These are phyloP conservation scores for Aspergillus pseudotamarii DNA, from an alignment of 2,329 filamentous ascomycete genomes.

Conservation along the genomic window DNA sequence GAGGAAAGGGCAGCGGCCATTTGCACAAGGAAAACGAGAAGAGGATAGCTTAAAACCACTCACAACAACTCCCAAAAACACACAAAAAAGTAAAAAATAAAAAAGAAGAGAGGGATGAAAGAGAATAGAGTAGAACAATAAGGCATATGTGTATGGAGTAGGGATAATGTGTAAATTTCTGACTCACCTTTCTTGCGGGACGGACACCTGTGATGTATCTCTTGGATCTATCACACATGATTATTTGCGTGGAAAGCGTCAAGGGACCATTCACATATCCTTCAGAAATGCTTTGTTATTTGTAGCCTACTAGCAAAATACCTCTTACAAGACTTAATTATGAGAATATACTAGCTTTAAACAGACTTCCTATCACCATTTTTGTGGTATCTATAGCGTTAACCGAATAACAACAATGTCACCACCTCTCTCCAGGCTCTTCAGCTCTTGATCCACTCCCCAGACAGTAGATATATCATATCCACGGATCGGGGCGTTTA, in stretches of 20 bases:
- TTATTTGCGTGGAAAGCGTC: background rate
- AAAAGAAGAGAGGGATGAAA: background rate
- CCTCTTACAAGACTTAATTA: background rate
- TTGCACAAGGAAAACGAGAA: background rate
- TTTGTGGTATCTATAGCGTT: background rate
- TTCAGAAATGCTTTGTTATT: background rate
- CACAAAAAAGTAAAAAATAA: background rate
- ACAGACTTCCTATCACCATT: background rate
- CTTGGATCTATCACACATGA: background rate
- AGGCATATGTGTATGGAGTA: background rate
- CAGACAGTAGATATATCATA: slow-evolving; percentile 22
- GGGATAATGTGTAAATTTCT: background rate
- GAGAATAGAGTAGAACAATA: background rate
- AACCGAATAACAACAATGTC: background rate
- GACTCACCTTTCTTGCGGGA: background rate
- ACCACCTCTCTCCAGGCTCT: background rate
- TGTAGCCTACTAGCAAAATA: background rate
- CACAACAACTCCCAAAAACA: background rate
- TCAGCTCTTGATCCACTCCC: background rate
- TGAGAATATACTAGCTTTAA: background rate
- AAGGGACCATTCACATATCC: background rate
- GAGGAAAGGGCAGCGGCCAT: no score
- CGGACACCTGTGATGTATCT: background rate
- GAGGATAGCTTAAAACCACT: background rate
- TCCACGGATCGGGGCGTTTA: slow-evolving; percentile 13